Evolutionary conservation across 441 rosid species (phyloP).

Genomic region (Gossypium schwendimanii): DNA sequence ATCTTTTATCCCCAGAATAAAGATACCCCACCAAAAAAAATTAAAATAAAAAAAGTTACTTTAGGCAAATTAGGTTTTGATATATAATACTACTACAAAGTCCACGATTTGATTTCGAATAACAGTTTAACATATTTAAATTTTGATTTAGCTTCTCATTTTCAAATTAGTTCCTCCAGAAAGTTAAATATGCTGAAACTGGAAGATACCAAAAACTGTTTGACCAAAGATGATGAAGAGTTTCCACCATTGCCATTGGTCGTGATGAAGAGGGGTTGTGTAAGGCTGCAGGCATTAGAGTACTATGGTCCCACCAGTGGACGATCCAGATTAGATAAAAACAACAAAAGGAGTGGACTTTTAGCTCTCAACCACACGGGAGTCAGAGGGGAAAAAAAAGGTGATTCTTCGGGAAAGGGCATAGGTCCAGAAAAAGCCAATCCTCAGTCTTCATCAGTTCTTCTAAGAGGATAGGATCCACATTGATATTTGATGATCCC

Average conservation of each 20-base stretch:
- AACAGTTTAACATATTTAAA: not conserved
- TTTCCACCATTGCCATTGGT: not conserved
- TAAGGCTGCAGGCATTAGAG: constrained; percentile 1
- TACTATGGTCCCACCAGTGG: constrained; percentile 13
- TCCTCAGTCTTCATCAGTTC: not conserved
- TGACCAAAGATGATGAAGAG: not conserved
- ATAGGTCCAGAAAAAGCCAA: constrained; percentile 20
- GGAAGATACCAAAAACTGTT: too few relatives aligned
- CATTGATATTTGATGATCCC: constrained; percentile 11
- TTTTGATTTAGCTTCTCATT: too few relatives aligned
- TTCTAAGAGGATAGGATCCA: constrained; percentile 17
- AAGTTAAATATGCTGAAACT: too few relatives aligned
- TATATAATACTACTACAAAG: not conserved
- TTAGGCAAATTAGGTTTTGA: not conserved
- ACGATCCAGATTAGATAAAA: constrained; percentile 13
- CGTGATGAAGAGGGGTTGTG: not conserved
- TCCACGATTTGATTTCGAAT: not conserved
- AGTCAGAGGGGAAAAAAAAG: constrained; percentile 22
- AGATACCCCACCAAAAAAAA: not conserved
- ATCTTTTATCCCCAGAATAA: not conserved
- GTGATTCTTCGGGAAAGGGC: constrained; percentile 28
- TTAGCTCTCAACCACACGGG: constrained; percentile 22
- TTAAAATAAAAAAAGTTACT: not conserved
- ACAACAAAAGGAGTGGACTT: constrained; percentile 42
- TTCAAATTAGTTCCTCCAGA: too few relatives aligned